phyloP scores from a whole-genome alignment of 2,329 filamentous ascomycete genomes.

The Epichloe brachyelytri region DNA sequence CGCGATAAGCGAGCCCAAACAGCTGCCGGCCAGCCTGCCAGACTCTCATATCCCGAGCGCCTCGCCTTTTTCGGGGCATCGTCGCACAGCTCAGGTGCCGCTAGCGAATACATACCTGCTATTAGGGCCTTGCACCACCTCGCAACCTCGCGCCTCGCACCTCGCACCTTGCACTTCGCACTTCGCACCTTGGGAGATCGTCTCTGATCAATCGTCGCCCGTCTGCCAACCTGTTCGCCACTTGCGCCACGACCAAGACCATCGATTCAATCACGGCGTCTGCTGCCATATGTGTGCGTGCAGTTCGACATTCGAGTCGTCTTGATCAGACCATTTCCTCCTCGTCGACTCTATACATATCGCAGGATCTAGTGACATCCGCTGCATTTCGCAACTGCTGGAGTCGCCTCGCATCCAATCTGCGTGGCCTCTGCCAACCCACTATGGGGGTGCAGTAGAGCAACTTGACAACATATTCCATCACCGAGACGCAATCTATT shows the following conservation, averaged over 20 bases:
- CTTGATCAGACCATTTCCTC: constrained; percentile 2
- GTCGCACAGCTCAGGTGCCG: constrained; percentile 7
- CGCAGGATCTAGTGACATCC: constrained; percentile 2
- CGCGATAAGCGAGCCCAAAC: not conserved
- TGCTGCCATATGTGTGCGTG: not conserved
- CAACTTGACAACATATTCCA: constrained; percentile 8
- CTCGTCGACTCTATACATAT: not conserved
- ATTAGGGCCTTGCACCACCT: not conserved
- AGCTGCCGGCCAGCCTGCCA: not conserved
- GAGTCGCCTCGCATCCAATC: not conserved
- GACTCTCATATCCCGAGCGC: not conserved
- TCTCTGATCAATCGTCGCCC: not conserved
- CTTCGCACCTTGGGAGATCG: not conserved
- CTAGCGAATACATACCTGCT: constrained; percentile 6
- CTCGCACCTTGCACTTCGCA: not conserved
- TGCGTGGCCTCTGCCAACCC: constrained; percentile 5
- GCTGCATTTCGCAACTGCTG: constrained; percentile 3
- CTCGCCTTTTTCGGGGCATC: constrained; percentile 1
- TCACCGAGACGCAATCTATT: constrained; percentile 4
- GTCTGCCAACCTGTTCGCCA: not conserved
- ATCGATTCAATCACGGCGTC: not conserved
- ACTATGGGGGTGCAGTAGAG: constrained; percentile 10
- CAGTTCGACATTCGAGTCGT: not conserved
- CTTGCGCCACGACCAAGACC: not conserved
- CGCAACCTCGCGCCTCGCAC: not conserved